phyloP scores from a whole-genome alignment of 176 grass and related monocot genomes.

The Oryza punctata region DNA sequence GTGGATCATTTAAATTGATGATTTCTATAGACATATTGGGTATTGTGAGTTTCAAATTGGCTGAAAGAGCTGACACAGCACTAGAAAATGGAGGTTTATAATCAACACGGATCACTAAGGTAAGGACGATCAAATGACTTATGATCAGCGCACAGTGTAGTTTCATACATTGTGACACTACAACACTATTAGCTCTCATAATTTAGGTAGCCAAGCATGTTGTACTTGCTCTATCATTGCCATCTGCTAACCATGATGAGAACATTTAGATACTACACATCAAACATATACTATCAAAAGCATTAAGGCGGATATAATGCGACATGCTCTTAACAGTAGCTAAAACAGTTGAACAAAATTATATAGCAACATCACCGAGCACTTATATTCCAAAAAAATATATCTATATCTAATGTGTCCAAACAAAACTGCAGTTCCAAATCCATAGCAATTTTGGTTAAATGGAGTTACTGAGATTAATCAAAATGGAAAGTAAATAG shows the following conservation, averaged over 20 bases:
- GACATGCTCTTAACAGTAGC: background rate
- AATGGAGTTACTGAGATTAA: conserved; percentile 26
- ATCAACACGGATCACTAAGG: conserved; percentile 2
- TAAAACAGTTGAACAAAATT: background rate
- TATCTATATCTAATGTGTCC: background rate
- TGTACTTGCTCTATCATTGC: background rate
- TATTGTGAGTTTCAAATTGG: background rate
- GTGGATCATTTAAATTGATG: background rate
- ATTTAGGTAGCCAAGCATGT: conserved; percentile 19
- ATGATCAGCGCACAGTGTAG: background rate
- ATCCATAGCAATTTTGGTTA: background rate
- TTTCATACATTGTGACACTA: background rate
- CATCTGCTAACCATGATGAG: background rate
- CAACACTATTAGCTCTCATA: background rate
- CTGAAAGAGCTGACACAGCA: background rate
- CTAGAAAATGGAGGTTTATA: conserved; percentile 27
- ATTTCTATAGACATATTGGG: background rate
- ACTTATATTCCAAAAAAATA: conserved; percentile 7
- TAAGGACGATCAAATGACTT: conserved; percentile 4
- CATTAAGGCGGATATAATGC: background rate
- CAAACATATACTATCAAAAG: background rate
- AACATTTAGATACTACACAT: background rate
- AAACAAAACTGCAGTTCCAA: background rate
- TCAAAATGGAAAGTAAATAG: background rate
- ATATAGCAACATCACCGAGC: background rate